Evolutionary conservation across 1,139 yeast genomes (phyloP), one percentile per base, ranked within the genome.

Genomic region (Meyerozyma sp.): DNA sequence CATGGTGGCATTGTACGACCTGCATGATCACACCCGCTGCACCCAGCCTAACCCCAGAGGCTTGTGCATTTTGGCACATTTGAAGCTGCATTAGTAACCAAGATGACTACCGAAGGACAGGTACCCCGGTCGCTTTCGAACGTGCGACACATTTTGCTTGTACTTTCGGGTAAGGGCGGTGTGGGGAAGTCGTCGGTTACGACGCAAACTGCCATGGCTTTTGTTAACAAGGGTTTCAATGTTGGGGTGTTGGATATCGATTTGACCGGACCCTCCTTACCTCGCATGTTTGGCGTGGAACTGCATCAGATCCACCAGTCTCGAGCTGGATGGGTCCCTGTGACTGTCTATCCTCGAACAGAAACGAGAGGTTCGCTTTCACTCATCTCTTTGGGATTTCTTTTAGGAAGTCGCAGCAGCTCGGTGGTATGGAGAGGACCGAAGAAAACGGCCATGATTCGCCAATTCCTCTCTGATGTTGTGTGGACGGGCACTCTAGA

Each of bases 341-440:
- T 93, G 0, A 50, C 59, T 4, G 76, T 73, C 5, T 65, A 64
- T 46, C 49, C 52, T 29, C 49, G 44, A 18, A 44, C 62, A 53
- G 46, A 68, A 42, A 39, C 43, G 28, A 44, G 64, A 25, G 77
- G 77, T 3, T 63, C 61, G 39, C 57, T 84, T 9, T 64, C 81
- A 37, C 74, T 91, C 40, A 90, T 93, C 86, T 88, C 96, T 5
- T 66, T 94, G n/a, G 99, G 98, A 3, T 93, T 94, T 57, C 62
- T 94, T 39, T 63, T 93, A 8, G 84, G 85, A 14, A 82, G 87
- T 58, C 66, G 98, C 46, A 95, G 95, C 23, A 87, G 85, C 55
- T 82, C 95, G 18, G 95, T 94, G 28, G 97, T 93, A 8, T 94
- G 99, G 99, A 74, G 98, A 57, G 99, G 99, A 0, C 98, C 99